Percentiles rank a stretch among this genome's conserved stretches.
Conservation (phyloP, 768 basidiomycete species). For the Amylocystis lapponica region DNA sequence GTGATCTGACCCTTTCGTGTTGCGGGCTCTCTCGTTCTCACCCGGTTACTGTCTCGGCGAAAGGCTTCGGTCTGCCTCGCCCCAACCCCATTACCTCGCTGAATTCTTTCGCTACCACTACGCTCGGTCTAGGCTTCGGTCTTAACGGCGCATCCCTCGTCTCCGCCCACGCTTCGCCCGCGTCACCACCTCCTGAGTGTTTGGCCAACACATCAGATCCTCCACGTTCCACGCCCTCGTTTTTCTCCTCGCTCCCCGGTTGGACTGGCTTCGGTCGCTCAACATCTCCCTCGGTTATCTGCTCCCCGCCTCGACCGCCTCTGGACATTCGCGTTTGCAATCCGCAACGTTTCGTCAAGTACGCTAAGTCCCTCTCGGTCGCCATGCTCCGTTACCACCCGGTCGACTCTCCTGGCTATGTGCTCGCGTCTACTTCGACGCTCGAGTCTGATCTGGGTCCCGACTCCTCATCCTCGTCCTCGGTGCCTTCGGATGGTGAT, state of each 20-base stretch:
- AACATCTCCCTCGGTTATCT: not conserved
- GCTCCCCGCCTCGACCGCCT: not conserved
- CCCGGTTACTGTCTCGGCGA: slow-evolving; percentile 15
- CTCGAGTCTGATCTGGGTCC: no score
- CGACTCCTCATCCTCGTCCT: not conserved
- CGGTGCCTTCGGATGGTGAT: not conserved
- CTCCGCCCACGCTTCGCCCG: not conserved
- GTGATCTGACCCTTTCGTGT: slow-evolving; percentile 20
- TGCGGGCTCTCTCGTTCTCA: slow-evolving; percentile 11
- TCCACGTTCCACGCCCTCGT: not conserved
- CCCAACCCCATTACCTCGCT: not conserved
- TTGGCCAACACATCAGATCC: not conserved
- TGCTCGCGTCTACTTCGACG: no score
- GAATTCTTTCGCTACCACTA: slow-evolving; percentile 17
- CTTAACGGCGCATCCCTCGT: slow-evolving; percentile 8
- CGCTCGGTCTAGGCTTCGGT: slow-evolving; percentile 18
- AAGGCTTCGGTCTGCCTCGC: slow-evolving; percentile 25
- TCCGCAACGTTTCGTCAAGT: not conserved
- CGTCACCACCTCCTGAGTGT: not conserved
- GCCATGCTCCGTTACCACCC: not conserved
- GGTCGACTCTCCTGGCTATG: no score
- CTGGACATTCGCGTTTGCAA: not conserved
- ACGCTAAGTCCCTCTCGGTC: not conserved
- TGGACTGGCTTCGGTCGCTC: not conserved
- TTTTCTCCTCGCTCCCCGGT: not conserved